These are phyloP conservation scores for Theobroma grandiflorum DNA, from an alignment of 441 rosid genomes.

Conservation along the genomic window DNA sequence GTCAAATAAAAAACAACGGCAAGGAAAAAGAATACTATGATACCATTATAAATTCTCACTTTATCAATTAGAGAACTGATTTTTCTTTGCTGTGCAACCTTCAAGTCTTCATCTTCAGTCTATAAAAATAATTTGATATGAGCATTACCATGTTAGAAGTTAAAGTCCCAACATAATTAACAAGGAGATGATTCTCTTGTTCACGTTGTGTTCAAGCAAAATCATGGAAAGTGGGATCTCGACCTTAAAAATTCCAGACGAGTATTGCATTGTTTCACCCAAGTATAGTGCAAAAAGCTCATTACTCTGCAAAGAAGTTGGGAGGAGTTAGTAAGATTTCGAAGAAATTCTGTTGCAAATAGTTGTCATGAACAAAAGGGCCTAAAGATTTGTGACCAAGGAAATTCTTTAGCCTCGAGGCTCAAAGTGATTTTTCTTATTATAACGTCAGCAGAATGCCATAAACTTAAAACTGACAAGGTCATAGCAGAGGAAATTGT, in stretches of 20 bases:
- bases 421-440: neutral
- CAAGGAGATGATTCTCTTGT: neutral
- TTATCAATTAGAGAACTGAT: constrained; percentile 68
- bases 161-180: neutral
- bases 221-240: neutral
- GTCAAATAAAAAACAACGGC: neutral
- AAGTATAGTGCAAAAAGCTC: constrained; percentile 75
- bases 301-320: constrained; percentile 58
- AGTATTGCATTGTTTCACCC: constrained; percentile 91
- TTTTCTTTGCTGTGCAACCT: constrained; percentile 74
- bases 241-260: constrained; percentile 87
- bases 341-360: too few species aligned
- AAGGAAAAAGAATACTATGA: neutral
- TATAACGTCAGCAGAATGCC: neutral
- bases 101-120: constrained; percentile 66
- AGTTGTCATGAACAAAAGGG: neutral
- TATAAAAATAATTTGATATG: constrained; percentile 26
- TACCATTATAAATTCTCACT: constrained; percentile 41
- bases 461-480: too few species aligned
- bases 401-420: neutral
- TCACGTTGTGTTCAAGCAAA: neutral
- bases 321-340: neutral
- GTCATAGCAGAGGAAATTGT: too few species aligned
- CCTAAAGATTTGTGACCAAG: too few species aligned
- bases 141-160: neutral